phyloP scores from a whole-genome alignment of 2,329 filamentous ascomycete genomes.

The Stemphylium vesicarium region DNA sequence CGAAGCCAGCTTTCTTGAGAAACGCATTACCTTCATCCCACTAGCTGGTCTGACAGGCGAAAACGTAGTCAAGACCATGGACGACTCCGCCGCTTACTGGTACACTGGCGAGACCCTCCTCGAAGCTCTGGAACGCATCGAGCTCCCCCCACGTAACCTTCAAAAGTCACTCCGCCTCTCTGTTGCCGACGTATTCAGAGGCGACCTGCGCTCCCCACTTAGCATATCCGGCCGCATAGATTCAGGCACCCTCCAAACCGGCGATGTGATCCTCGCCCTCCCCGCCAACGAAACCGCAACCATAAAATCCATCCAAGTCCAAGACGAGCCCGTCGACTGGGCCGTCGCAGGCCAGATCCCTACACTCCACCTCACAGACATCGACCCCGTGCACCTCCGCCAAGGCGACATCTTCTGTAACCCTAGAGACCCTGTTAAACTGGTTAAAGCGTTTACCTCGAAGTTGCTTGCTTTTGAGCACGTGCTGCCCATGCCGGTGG shows the following conservation, averaged over 20 bases:
- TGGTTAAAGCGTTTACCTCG: conserved; percentile 75
- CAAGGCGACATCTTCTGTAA: conserved; percentile 87
- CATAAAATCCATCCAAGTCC: conserved; percentile 81
- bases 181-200: conserved; percentile 84
- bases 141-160: conserved; percentile 73
- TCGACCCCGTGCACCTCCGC: conserved; percentile 79
- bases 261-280: conserved; percentile 79
- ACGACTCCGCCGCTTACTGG: conserved; percentile 67
- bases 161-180: conserved; percentile 84
- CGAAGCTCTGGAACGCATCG: conserved; percentile 82
- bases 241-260: conserved; percentile 80
- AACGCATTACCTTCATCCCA: conserved; percentile 85
- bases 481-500: conserved; percentile 84
- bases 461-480: conserved; percentile 91
- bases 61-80: conserved; percentile 73
- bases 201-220: conserved; percentile 78
- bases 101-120: conserved; percentile 81
- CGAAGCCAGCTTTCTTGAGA: conserved; percentile 79
- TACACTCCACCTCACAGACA: conserved; percentile 80
- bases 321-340: conserved; percentile 78
- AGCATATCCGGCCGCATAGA: conserved; percentile 88
- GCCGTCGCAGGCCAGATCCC: conserved; percentile 91
- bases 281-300: conserved; percentile 81
- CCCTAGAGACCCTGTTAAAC: conserved; percentile 69
- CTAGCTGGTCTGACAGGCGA: conserved; percentile 89